Evolutionary conservation across 345 rosid genomes (phyloP).

Genomic region (Eucalyptus curtisii): DNA sequence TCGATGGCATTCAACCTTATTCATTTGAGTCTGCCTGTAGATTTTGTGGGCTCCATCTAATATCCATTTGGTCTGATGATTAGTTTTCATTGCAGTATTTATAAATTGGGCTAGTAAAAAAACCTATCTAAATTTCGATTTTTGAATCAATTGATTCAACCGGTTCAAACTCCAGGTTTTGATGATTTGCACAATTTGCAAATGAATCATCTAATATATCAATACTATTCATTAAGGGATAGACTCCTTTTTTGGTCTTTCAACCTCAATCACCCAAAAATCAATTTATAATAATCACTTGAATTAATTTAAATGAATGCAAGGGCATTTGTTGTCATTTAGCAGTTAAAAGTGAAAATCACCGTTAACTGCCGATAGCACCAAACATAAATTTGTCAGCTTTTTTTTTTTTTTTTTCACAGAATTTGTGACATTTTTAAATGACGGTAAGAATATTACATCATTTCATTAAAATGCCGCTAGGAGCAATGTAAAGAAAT

Average conservation of each 20-base stretch:
- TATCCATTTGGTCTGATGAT: not conserved
- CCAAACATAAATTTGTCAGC: not conserved
- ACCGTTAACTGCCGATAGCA: not conserved
- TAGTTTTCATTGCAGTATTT: no score
- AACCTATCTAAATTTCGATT: not conserved
- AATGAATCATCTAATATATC: not conserved
- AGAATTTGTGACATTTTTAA: not conserved
- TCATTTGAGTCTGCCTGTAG: not conserved
- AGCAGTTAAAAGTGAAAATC: not conserved
- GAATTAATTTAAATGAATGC: not conserved
- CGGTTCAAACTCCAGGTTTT: not conserved
- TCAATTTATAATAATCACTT: not conserved
- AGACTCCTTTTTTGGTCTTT: not conserved
- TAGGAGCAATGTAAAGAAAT: not conserved
- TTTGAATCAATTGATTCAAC: not conserved
- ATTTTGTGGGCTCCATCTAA: not conserved
- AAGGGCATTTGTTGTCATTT: not conserved
- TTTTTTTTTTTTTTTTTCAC: no score
- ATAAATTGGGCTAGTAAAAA: not conserved
- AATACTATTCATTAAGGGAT: no score
- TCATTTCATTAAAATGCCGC: not conserved
- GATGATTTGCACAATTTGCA: not conserved
- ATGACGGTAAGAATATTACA: no score
- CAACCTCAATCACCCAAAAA: not conserved
- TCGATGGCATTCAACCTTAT: not conserved